phyloP scores from a whole-genome alignment of 2,329 filamentous ascomycete genomes.

The Graphilbum fragrans region DNA sequence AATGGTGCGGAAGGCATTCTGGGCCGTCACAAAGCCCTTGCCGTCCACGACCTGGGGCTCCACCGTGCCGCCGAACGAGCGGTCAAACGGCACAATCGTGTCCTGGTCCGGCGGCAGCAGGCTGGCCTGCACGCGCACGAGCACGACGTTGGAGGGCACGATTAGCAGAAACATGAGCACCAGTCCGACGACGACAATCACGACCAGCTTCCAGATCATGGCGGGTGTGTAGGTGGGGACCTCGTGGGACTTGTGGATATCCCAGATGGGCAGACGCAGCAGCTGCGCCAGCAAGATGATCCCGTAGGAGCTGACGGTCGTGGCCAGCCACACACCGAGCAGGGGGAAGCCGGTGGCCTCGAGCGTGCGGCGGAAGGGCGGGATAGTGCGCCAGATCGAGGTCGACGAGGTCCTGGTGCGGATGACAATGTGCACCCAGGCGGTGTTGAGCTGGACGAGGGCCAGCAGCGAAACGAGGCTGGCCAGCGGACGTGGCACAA shows the following conservation, averaged over 20 bases:
- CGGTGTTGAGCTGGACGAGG: conserved; percentile 56
- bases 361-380: conserved; percentile 50
- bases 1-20: conserved; percentile 72
- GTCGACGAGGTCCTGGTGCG: conserved; percentile 44
- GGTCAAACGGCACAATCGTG: conserved; percentile 82
- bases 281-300: conserved; percentile 33
- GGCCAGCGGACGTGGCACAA: conserved; percentile 24
- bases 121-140: conserved; percentile 76
- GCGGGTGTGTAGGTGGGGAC: conserved; percentile 24
- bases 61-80: conserved; percentile 67
- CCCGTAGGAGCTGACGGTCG: conserved; percentile 34
- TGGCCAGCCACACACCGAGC: conserved; percentile 46
- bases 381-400: conserved; percentile 59
- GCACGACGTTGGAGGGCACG: conserved; percentile 64
- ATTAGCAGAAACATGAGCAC: conserved; percentile 49
- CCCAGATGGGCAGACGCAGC: conserved; percentile 31
- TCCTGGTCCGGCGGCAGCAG: conserved; percentile 72
- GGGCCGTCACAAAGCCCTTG: conserved; percentile 55
- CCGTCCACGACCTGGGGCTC: conserved; percentile 64
- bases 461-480: conserved; percentile 43
- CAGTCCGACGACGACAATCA: conserved; percentile 32
- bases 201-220: conserved; percentile 31
- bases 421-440: conserved; percentile 82
- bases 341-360: conserved; percentile 58
- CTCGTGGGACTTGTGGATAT: conserved; percentile 22